Evolutionary conservation across 1,284 basidiomycete species (phyloP).

Genomic region (Leccinum fuscescens): DNA sequence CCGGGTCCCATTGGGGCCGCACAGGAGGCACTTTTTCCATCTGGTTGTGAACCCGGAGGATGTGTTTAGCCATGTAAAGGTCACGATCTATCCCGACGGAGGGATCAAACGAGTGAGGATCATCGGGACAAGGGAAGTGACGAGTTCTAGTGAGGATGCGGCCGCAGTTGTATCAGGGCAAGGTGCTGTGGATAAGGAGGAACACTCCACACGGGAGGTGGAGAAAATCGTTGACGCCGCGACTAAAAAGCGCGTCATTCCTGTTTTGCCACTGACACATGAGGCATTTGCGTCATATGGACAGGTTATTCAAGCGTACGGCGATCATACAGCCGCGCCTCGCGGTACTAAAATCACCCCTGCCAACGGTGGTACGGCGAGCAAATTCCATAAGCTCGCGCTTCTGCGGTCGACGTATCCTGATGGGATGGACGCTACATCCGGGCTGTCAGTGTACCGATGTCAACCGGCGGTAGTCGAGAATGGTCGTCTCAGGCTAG

Average conservation of each 20-base stretch:
- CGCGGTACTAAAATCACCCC: constrained; percentile 68
- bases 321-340: constrained; percentile 62
- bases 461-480: constrained; percentile 58
- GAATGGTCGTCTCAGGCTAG: constrained; percentile 53
- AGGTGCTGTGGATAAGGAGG: constrained; percentile 8
- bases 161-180: constrained; percentile 6
- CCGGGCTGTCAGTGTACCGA: constrained; percentile 73
- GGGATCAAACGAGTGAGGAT: constrained; percentile 91
- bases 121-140: constrained; percentile 58
- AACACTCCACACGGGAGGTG: background rate
- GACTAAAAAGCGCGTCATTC: constrained; percentile 41
- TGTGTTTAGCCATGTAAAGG: constrained; percentile 79
- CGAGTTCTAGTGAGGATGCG: constrained; percentile 10
- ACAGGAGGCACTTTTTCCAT: constrained; percentile 87
- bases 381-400: constrained; percentile 87
- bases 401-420: constrained; percentile 67
- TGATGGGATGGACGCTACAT: constrained; percentile 48
- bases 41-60: constrained; percentile 61
- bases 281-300: constrained; percentile 85
- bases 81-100: constrained; percentile 93
- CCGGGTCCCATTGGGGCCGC: constrained; percentile 82
- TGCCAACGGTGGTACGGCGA: constrained; percentile 86
- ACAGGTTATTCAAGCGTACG: constrained; percentile 82
- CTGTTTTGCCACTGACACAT: constrained; percentile 75
- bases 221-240: constrained; percentile 3